Evolutionary conservation across 2,329 filamentous ascomycete genomes (phyloP).

Genomic region (Aureobasidium subglaciale): DNA sequence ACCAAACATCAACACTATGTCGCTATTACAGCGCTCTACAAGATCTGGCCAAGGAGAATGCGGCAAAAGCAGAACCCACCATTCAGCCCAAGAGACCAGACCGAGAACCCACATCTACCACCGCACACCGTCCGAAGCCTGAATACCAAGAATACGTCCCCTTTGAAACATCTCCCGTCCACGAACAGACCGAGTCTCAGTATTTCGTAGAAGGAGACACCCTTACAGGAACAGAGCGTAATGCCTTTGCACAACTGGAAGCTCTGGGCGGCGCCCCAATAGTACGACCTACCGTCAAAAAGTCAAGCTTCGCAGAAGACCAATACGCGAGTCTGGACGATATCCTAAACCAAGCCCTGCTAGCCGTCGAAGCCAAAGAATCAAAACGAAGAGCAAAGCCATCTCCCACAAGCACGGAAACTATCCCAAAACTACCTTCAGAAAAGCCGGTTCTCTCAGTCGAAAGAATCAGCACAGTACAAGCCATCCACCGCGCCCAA

Average conservation of each 20-base stretch:
- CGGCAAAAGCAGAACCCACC: background rate
- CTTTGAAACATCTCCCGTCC: background rate
- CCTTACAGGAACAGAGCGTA: background rate
- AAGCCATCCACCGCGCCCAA: constrained; percentile 44
- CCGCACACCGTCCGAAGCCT: background rate
- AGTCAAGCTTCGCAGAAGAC: background rate
- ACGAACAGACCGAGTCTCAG: background rate
- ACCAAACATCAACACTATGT: constrained; percentile 3
- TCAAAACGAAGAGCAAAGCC: background rate
- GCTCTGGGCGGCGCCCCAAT: background rate
- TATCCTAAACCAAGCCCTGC: constrained; percentile 8
- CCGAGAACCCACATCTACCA: background rate
- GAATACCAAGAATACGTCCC: background rate
- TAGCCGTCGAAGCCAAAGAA: background rate
- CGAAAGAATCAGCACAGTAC: background rate
- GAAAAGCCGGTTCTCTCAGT: too few species aligned
- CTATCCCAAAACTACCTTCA: too few species aligned
- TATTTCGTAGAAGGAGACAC: background rate
- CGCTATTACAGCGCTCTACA: constrained; percentile 12
- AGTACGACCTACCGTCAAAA: background rate
- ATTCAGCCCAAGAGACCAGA: background rate
- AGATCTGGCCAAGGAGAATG: constrained; percentile 4
- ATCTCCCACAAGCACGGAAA: background rate
- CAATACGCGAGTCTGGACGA: background rate
- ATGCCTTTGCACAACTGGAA: constrained; percentile 7